Evolutionary conservation across 768 basidiomycete species (phyloP).

Genomic region (Suillus placidus): DNA sequence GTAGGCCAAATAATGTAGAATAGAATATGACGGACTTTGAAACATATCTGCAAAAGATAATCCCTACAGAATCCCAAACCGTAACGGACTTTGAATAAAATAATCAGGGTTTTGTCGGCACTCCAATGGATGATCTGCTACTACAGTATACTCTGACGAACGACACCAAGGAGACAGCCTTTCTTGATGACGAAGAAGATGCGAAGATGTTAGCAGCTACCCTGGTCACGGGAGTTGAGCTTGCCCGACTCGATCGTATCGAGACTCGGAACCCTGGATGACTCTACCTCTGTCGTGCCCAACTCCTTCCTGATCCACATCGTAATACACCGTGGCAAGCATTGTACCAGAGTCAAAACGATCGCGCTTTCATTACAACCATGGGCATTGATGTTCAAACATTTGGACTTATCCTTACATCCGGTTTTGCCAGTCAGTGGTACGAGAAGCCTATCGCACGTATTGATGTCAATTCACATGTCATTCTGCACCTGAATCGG

Average conservation of each 20-base stretch:
- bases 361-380: too few relatives aligned
- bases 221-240: background rate
- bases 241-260: background rate
- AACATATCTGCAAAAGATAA: too few relatives aligned
- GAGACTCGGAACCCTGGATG: background rate
- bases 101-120: too few relatives aligned
- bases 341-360: slow-evolving; percentile 26
- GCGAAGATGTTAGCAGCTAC: background rate
- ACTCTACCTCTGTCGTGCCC: background rate
- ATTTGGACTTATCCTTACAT: slow-evolving; percentile 35
- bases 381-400: slow-evolving; percentile 40
- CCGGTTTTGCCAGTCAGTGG: slow-evolving; percentile 33
- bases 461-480: background rate
- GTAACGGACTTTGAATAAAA: too few relatives aligned
- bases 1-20: too few relatives aligned
- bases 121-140: too few relatives aligned
- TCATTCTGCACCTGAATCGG: background rate
- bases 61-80: too few relatives aligned
- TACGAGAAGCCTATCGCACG: background rate
- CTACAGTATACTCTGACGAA: too few relatives aligned
- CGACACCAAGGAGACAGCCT: too few relatives aligned
- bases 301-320: slow-evolving; percentile 38
- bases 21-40: too few relatives aligned
- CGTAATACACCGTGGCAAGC: slow-evolving; percentile 40
- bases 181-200: too few relatives aligned